Evolutionary conservation across 345 rosid genomes (phyloP), one percentile per base, ranked within the genome.

Genomic region (Eucalyptus victrix): DNA sequence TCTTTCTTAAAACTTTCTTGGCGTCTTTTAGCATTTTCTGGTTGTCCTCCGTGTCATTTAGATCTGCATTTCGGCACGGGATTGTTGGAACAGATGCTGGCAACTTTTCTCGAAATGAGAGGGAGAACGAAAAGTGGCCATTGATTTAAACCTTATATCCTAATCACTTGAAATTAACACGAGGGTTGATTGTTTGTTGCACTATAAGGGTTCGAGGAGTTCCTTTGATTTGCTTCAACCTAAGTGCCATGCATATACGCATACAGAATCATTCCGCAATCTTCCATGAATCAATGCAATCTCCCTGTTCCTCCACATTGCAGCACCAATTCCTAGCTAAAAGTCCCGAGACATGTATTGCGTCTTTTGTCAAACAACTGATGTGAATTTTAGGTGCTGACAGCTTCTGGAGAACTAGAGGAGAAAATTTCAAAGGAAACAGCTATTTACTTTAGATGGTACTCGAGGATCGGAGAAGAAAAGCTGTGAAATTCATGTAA

Each of bases 1-100:
- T 65, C 12, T n/a, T 15, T n/a, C 1, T 8, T 2, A 15, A 65
- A 12, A 15, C 0, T 2, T 65, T 30, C 0, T 8, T 65, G 40
- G 76, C 5, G 40, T n/a, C 21, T n/a, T 65, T 65, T n/a, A 7
- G 40, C 40, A 65, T 65, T n/a, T 65, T 65, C 76, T n/a, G 21
- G 76, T 65, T 65, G 16, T 65, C 76, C 76, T 65, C 76, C 40
- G 2, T n/a, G 76, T n/a, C 32, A 65, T n/a, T 65, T 65, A 65
- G 40, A 65, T 65, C 37, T n/a, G 2, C 76, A n/a, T 28, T 65
- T 30, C 40, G 3, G 12, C 1, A 65, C 21, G 6, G 40, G 76
- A 65, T 13, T 16, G 37, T 65, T 15, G 76, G 40, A 65, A 1
- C 40, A 14, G 76, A 65, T 65, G 32, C 76, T 7, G 21, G 6